Base-by-base conservation (phyloP, 2,329 filamentous ascomycete genomes). In the Juglanconis sp. region DNA sequence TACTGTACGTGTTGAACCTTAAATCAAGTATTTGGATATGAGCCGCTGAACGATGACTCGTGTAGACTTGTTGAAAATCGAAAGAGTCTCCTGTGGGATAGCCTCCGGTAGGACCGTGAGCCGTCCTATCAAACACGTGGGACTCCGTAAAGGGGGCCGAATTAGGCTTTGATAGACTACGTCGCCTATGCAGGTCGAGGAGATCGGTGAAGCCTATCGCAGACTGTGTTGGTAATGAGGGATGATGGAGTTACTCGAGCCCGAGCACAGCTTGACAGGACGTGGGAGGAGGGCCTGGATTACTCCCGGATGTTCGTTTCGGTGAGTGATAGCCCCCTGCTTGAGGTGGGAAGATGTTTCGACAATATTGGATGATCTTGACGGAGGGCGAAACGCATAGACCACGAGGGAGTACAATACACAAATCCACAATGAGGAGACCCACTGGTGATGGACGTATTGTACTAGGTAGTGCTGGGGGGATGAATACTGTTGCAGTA, bases 281-380 rank as follows among this genome's bases (percentile, higher is more conserved):
- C 44, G 44, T 60, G 53, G 59, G 56, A 49, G 40, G 53, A 40
- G 17, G 35, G 51, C n/a, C 24, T 38, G 53, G 49, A 40, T 36
- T 34, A 15, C 34, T 42, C 46, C 13, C 59, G 17, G 17, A 24
- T 24, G 24, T 38, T 47, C 48, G 59, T 46, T 51, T 57, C 53
- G 42, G 47, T 35, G 49, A 40, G 53, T 34, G 48, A 36, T 40
- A 40, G 32, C 49, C 48, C 35, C 32, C 40, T 53, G 4, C 38
- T 42, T 5, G 38, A 51, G 49, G 60, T 52, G 56, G 56, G 32
- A 55, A 55, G 60, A 59, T 40, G 56, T 52, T 35, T 47, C 17
- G 32, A n/a, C 38, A 38, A 32, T 36, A 59, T 56, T 56, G 42
- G 35, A 49, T 34, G 53, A 51, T 51, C 55, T 48, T 56, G 53